These are phyloP conservation scores for Calonectria pseudoreteaudii DNA, from an alignment of 2,329 filamentous ascomycete genomes.

Conservation along the genomic window DNA sequence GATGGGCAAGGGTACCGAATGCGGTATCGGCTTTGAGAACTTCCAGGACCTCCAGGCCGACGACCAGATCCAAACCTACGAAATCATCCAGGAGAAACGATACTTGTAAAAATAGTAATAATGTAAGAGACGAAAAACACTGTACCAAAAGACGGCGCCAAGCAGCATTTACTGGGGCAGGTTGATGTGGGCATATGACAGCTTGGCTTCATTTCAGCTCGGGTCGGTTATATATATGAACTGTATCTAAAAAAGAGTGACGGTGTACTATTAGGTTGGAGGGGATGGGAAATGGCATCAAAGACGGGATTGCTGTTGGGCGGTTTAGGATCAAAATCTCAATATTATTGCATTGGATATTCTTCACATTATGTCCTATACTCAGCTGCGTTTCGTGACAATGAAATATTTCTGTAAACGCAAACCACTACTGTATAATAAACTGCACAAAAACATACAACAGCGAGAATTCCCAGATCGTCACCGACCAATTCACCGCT, in stretches of 20 bases:
- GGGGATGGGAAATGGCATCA: neutral
- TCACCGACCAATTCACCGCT: too few relatives aligned
- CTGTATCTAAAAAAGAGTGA: conserved; percentile 10
- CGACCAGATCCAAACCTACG: conserved; percentile 89
- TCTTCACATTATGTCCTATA: neutral
- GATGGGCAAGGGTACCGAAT: conserved; percentile 94
- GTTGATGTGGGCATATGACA: neutral
- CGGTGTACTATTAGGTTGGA: conserved; percentile 21
- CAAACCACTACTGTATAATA: neutral
- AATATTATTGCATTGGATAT: conserved; percentile 19
- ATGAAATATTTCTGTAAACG: neutral
- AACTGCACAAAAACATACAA: too few relatives aligned
- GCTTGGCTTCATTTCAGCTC: neutral
- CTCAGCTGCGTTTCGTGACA: neutral
- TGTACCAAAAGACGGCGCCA: conserved; percentile 33
- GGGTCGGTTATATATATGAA: conserved; percentile 17
- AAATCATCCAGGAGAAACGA: conserved; percentile 81
- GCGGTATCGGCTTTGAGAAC: conserved; percentile 84
- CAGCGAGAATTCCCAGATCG: too few relatives aligned
- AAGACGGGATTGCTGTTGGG: neutral
- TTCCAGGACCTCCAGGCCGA: conserved; percentile 85
- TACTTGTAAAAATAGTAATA: conserved; percentile 53
- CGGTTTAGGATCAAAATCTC: conserved; percentile 21
- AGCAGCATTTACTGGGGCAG: neutral
- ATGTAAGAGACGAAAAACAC: conserved; percentile 22